phyloP scores from a whole-genome alignment of 106 monocot species.

The Dendrobium huoshanense region DNA sequence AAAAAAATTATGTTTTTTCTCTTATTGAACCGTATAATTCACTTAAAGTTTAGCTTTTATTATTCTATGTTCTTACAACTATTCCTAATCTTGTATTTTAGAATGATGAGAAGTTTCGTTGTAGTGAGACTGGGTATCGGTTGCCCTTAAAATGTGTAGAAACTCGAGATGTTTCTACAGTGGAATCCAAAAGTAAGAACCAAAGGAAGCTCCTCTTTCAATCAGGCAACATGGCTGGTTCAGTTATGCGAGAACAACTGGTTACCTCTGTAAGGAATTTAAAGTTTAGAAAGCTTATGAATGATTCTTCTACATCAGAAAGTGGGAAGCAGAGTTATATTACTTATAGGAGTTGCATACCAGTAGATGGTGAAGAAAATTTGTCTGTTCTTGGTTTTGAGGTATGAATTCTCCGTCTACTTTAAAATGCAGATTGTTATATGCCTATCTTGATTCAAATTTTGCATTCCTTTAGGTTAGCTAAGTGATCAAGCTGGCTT shows the following conservation, averaged over 20 bases:
- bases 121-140: conserved; percentile 97
- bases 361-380: conserved; percentile 66
- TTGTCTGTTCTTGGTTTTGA: conserved; percentile 96
- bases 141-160: conserved; percentile 75
- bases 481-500: not conserved
- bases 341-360: conserved; percentile 85
- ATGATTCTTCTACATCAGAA: conserved; percentile 31
- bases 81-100: conserved; percentile 25
- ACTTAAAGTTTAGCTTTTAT: not conserved
- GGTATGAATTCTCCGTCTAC: conserved; percentile 36
- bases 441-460: not conserved
- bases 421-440: not conserved
- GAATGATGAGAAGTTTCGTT: conserved; percentile 77
- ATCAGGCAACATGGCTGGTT: not conserved
- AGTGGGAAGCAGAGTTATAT: conserved; percentile 50
- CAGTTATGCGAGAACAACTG: conserved; percentile 4
- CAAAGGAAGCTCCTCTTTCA: conserved; percentile 28
- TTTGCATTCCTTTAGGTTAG: not conserved
- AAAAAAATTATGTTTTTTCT: too few species aligned
- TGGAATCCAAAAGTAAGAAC: conserved; percentile 21
- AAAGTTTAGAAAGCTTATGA: conserved; percentile 49
- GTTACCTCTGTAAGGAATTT: conserved; percentile 12
- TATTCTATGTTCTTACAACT: conserved; percentile 7
- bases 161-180: conserved; percentile 33
- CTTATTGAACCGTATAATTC: too few species aligned